phyloP scores from a whole-genome alignment of 306 rosid species.

The Oxytropis ochrocephala region DNA sequence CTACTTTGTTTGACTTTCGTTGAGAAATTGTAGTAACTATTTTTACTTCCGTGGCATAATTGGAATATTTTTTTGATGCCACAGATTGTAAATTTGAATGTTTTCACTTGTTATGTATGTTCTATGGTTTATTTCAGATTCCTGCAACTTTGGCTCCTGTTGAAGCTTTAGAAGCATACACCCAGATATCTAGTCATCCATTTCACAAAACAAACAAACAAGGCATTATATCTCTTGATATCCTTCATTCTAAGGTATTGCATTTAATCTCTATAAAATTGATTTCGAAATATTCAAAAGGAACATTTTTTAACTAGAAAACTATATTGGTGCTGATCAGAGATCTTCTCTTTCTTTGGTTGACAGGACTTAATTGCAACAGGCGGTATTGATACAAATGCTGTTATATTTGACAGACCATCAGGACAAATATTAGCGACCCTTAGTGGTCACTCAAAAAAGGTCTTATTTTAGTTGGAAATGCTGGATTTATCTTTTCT shows the following conservation, averaged over 20 bases:
- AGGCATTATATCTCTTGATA: slow-evolving; percentile 76
- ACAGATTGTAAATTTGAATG: not conserved
- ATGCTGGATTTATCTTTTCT: not conserved
- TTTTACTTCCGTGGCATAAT: not conserved
- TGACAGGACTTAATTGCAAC: slow-evolving; percentile 85
- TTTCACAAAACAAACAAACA: slow-evolving; percentile 95
- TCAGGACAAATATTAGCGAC: slow-evolving; percentile 92
- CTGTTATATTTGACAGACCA: slow-evolving; percentile 82
- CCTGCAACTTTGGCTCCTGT: slow-evolving; percentile 76
- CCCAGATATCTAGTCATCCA: slow-evolving; percentile 97
- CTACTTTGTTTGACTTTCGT: not conserved
- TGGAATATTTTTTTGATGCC: not conserved
- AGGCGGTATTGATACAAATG: slow-evolving; percentile 91
- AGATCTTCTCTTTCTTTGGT: slow-evolving; percentile 2
- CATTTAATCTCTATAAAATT: not conserved
- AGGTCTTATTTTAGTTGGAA: slow-evolving; percentile 42
- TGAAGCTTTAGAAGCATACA: slow-evolving; percentile 76
- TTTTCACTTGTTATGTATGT: not conserved
- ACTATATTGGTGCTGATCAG: not conserved
- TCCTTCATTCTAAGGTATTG: slow-evolving; percentile 63
- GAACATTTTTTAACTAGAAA: not conserved
- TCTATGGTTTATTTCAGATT: slow-evolving; percentile 43
- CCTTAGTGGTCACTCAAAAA: slow-evolving; percentile 88
- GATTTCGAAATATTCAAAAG: not conserved
- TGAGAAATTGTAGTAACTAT: not conserved